A percentile compares a stretch with the other conserved stretches of the same genome.
Conservation (phyloP, 2,329 filamentous ascomycete genomes). For the Pyricularia sp. region DNA sequence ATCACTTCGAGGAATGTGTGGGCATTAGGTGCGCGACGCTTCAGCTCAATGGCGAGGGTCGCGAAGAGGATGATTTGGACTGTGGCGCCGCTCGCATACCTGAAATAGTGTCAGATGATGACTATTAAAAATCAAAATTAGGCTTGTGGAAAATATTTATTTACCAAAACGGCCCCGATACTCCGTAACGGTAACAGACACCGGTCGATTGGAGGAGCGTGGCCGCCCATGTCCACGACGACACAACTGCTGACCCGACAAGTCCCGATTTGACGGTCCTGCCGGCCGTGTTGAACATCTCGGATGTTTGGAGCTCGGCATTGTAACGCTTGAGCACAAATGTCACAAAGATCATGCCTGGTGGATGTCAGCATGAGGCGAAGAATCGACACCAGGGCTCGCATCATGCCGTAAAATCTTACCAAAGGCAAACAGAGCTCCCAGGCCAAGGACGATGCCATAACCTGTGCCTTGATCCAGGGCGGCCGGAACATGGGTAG, state of each 20-base stretch:
- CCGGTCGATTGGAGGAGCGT: slow-evolving; percentile 70
- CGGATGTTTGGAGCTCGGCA: slow-evolving; percentile 71
- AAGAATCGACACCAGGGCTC: not conserved
- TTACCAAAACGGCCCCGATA: slow-evolving; percentile 46
- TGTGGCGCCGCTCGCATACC: slow-evolving; percentile 57
- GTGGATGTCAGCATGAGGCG: not conserved
- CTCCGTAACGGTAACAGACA: slow-evolving; percentile 69
- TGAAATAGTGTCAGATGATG: not conserved
- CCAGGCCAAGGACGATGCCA: slow-evolving; percentile 67
- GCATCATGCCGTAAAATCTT: slow-evolving; percentile 26
- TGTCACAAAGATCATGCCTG: not conserved
- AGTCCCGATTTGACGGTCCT: slow-evolving; percentile 83
- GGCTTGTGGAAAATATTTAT: not conserved
- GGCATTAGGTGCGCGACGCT: slow-evolving; percentile 77
- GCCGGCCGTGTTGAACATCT: slow-evolving; percentile 90
- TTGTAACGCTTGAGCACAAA: slow-evolving; percentile 23
- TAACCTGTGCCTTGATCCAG: slow-evolving; percentile 50
- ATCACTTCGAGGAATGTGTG: slow-evolving; percentile 81
- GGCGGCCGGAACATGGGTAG: not conserved
- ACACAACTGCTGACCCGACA: slow-evolving; percentile 80
- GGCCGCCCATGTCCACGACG: slow-evolving; percentile 88
- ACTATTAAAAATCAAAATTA: not conserved
- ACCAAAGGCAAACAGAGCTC: slow-evolving; percentile 59
- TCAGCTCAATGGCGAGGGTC: slow-evolving; percentile 82
- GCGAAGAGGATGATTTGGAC: slow-evolving; percentile 87